Evolutionary conservation across 805 yeast species (phyloP), one percentile per base, ranked within the genome.

Genomic region (Pichia paraexigua): DNA sequence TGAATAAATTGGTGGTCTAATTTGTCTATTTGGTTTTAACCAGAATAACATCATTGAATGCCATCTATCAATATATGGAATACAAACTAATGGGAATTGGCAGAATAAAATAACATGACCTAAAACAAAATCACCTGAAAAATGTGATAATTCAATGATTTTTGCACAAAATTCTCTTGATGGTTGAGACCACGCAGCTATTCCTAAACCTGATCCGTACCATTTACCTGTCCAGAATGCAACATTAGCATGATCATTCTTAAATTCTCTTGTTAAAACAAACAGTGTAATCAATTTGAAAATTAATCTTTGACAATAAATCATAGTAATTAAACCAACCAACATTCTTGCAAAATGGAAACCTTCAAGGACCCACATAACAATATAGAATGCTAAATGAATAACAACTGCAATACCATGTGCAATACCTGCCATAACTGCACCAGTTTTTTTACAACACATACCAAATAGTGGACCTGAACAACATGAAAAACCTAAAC

Each of bases 181-280:
- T 56, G 99, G 99, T 75, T 92, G 98, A 35, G 98, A 84, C 77
- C 87, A 80, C 21, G 97, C 96, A 79, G 85, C 82, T 81, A 84
- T 82, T 54, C 98, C 99, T 71, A 92, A 73, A 65, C 96, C 94
- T 54, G 87, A 77, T 53, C 95, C 94, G 70, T 91, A 90, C 99
- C 99, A 94, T 72, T 90, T 91, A 78, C 99, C 99, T 53, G 96
- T 87, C 99, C 99, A 94, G 95, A 95, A 94, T 28, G 99, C 98
- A 61, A 95, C 86, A 75, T 94, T 94, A 39, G 98, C 77, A 66
- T 84, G 88, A 72, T 92, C 97, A 63, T 87, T 87, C 83, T 89
- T 89, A 77, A 90, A 90, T 74, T 94, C 99, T 76, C 99, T 83
- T 49, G 97, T 88, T 66, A 95, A 76, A 70, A 83, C 73, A 59